phyloP scores from a whole-genome alignment of 768 basidiomycete genomes.

The Inosperma sp. region DNA sequence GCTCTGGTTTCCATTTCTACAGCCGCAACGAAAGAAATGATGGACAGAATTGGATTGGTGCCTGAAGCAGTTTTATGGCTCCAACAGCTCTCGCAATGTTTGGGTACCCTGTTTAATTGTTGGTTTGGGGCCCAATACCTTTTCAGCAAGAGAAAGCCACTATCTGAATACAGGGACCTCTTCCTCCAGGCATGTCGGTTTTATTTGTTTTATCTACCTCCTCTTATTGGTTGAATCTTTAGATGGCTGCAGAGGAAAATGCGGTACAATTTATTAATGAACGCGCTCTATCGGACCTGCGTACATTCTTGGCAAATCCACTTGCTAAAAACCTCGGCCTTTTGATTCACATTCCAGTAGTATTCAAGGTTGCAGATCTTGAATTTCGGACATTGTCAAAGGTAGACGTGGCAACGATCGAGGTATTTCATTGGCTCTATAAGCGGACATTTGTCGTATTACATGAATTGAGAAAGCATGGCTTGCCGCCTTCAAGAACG shows the following conservation, averaged over 20 bases:
- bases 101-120: conserved; percentile 5
- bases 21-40: not conserved
- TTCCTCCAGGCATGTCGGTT: not conserved
- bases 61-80: conserved; percentile 2
- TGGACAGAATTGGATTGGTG: conserved; percentile 3
- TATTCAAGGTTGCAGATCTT: not conserved
- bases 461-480: not conserved
- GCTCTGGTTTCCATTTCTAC: not conserved
- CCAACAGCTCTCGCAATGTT: not conserved
- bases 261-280: not conserved
- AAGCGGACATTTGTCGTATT: conserved; percentile 4
- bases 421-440: conserved; percentile 11
- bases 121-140: no score
- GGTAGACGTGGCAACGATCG: not conserved
- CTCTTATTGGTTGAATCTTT: not conserved
- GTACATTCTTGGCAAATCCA: not conserved
- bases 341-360: conserved; percentile 2
- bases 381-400: not conserved
- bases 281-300: not conserved
- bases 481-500: no score
- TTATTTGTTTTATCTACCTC: no score
- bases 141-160: not conserved
- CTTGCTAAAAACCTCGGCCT: not conserved
- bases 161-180: not conserved
- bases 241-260: not conserved